These are phyloP conservation scores for Pyrenochaeta sp. DNA, from an alignment of 2,329 filamentous ascomycete species.

Conservation along the genomic window DNA sequence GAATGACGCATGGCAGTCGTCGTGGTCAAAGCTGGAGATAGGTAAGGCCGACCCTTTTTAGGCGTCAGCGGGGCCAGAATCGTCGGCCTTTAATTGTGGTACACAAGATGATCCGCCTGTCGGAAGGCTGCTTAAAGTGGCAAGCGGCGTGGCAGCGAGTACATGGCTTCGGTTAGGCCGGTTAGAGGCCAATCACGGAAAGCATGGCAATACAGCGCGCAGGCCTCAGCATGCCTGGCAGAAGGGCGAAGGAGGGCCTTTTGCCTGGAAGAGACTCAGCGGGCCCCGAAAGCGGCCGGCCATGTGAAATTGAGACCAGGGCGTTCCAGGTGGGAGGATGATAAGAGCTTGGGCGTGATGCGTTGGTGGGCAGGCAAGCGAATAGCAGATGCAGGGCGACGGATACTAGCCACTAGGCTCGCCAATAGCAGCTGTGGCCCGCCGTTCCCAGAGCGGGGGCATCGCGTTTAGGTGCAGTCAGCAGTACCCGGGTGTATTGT, in stretches of 20 bases:
- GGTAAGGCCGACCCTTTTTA: constrained; percentile 35
- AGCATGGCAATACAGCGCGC: constrained; percentile 21
- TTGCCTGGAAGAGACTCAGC: constrained; percentile 36
- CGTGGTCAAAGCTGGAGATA: constrained; percentile 21
- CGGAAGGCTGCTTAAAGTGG: constrained; percentile 31
- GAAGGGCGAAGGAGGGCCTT: constrained; percentile 27
- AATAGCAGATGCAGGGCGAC: constrained; percentile 22
- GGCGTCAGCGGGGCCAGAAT: constrained; percentile 44
- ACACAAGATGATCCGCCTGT: constrained; percentile 35
- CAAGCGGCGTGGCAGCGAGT: constrained; percentile 46
- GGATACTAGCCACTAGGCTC: constrained; percentile 11
- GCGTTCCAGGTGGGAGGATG: constrained; percentile 33
- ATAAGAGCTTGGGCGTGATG: constrained; percentile 36
- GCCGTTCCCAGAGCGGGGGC: constrained; percentile 15
- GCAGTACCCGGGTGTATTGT: constrained; percentile 5
- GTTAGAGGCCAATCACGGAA: constrained; percentile 37
- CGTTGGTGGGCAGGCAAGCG: constrained; percentile 24
- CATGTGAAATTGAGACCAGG: constrained; percentile 43
- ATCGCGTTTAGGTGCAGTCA: constrained; percentile 5
- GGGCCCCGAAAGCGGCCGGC: constrained; percentile 34
- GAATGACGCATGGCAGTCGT: constrained; percentile 15
- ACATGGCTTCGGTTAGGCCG: constrained; percentile 40
- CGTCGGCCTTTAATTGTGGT: constrained; percentile 38
- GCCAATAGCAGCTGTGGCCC: constrained; percentile 21
- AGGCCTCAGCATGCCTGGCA: constrained; percentile 30